Evolutionary conservation across 148 eudicot genomes (phyloP).

Genomic region (Vaccinium myrtillus): DNA sequence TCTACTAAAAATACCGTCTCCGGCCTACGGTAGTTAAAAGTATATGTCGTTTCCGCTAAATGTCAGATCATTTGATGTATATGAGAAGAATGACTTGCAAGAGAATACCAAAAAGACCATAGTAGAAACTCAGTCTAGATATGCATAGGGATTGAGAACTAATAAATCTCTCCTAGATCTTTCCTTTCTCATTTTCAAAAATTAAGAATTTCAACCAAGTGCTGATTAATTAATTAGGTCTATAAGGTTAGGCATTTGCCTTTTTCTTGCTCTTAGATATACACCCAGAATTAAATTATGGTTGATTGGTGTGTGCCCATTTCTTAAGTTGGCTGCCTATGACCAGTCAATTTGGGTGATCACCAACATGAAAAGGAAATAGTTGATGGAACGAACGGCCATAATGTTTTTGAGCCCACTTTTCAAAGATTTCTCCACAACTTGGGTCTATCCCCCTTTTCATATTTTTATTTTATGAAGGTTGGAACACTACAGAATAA

Average conservation of each 20-base stretch:
- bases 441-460: conserved; percentile 3
- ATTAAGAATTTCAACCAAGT: neutral
- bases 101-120: no score
- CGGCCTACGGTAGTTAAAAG: no score
- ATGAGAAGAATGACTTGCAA: no score
- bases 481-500: neutral
- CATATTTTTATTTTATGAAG: neutral
- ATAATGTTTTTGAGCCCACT: neutral
- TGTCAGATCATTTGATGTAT: no score
- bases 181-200: no score
- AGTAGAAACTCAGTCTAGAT: no score
- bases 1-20: no score
- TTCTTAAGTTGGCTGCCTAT: neutral
- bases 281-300: neutral
- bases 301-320: neutral
- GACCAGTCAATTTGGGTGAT: conserved; percentile 11
- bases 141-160: no score
- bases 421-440: neutral
- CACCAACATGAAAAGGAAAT: neutral
- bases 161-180: no score
- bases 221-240: neutral
- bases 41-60: no score
- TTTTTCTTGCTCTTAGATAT: neutral
- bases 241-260: neutral
- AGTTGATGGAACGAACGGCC: neutral